phyloP scores from a whole-genome alignment of 352 stramenopile genomes.

The Pythium pyrilobum region DNA sequence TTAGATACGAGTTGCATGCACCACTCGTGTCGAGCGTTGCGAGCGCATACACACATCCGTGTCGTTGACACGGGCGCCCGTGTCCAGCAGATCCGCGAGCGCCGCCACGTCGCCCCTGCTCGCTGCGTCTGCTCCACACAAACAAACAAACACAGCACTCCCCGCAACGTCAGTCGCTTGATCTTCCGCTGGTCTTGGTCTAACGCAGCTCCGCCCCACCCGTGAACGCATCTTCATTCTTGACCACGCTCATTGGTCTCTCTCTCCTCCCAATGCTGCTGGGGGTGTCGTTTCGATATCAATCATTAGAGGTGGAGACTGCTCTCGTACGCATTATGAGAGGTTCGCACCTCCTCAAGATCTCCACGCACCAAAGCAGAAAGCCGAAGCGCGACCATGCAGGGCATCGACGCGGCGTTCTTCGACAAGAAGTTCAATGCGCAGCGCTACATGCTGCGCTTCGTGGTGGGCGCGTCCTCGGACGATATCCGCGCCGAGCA shows the following conservation, averaged over 20 bases:
- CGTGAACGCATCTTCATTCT: no score
- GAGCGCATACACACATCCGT: no score
- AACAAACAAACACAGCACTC: background rate
- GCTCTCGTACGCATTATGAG: background rate
- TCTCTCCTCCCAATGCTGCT: no score
- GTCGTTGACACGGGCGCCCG: no score
- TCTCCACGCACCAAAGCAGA: background rate
- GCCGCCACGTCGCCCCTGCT: no score
- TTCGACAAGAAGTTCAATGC: slow-evolving; percentile 86
- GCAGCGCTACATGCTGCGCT: slow-evolving; percentile 73
- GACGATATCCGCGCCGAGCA: slow-evolving; percentile 70
- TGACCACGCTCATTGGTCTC: no score
- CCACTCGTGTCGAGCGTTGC: background rate
- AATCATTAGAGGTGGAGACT: slow-evolving; percentile 2
- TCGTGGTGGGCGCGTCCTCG: slow-evolving; percentile 57
- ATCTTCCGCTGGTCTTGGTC: no score
- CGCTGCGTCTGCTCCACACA: no score
- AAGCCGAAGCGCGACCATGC: slow-evolving; percentile 28
- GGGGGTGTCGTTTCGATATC: slow-evolving; percentile 21
- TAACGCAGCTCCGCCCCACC: no score
- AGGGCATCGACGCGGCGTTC: slow-evolving; percentile 67
- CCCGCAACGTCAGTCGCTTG: background rate
- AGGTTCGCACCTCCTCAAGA: background rate
- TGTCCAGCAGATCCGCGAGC: no score
- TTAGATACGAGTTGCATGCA: background rate